Conservation (phyloP, 2,329 filamentous ascomycete genomes). For the Ascochyta rabiei region DNA sequence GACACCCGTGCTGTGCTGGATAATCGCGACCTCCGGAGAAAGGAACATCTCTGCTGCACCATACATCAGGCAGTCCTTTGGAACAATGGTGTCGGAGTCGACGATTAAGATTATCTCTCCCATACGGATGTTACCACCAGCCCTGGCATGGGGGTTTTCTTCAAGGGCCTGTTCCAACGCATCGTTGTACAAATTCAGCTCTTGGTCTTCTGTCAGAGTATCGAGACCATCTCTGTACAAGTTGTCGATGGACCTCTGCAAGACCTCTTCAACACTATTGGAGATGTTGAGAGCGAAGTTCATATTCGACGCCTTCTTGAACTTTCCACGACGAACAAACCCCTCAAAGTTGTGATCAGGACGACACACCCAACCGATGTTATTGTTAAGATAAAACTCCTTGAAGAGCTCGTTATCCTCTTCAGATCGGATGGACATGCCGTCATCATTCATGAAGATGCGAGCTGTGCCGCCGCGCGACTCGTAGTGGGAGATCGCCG, state of each 20-base stretch:
- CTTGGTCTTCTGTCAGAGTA: slow-evolving; percentile 36
- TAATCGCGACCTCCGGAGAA: slow-evolving; percentile 75
- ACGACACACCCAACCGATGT: slow-evolving; percentile 53
- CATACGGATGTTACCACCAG: slow-evolving; percentile 80
- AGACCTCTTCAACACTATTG: slow-evolving; percentile 65
- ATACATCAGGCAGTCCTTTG: slow-evolving; percentile 74
- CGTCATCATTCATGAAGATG: slow-evolving; percentile 70
- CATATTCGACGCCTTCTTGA: slow-evolving; percentile 67
- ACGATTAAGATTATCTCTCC: slow-evolving; percentile 77
- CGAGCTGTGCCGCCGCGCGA: slow-evolving; percentile 64
- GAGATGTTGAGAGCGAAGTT: slow-evolving; percentile 69
- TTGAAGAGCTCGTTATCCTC: slow-evolving; percentile 50
- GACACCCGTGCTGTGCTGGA: slow-evolving; percentile 75
- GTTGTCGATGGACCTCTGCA: slow-evolving; percentile 53
- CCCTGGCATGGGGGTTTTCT: slow-evolving; percentile 72
- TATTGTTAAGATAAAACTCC: slow-evolving; percentile 54
- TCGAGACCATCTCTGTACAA: slow-evolving; percentile 36
- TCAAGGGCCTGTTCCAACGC: slow-evolving; percentile 68
- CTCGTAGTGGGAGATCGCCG: slow-evolving; percentile 58
- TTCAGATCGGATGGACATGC: slow-evolving; percentile 63
- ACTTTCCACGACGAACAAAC: slow-evolving; percentile 31
- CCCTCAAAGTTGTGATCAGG: slow-evolving; percentile 44
- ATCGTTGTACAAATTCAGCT: slow-evolving; percentile 21
- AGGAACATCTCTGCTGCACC: slow-evolving; percentile 80
- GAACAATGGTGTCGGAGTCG: slow-evolving; percentile 79